A percentile compares a stretch with the other conserved stretches of the same genome.
Evolutionary conservation across 768 basidiomycete species (phyloP).

Genomic region (Gloeopeniophorella convolvens): DNA sequence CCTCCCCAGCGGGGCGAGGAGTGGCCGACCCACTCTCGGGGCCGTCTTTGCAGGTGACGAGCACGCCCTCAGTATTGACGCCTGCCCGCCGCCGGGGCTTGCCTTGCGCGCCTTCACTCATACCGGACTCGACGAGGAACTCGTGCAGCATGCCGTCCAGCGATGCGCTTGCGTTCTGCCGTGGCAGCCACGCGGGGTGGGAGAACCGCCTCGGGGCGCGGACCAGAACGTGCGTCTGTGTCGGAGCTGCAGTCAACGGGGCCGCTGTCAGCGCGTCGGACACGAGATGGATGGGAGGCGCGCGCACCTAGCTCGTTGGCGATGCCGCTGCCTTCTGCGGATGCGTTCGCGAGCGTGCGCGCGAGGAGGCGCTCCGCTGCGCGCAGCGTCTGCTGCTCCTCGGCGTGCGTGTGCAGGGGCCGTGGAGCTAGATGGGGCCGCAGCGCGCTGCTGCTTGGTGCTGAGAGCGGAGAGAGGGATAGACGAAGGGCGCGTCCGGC

Average conservation of each 20-base stretch:
- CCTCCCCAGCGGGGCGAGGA: not conserved
- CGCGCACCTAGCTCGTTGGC: constrained; percentile 36
- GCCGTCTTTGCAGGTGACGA: constrained; percentile 29
- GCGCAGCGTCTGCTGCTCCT: constrained; percentile 31
- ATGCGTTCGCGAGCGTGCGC: constrained; percentile 39
- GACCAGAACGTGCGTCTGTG: constrained; percentile 41
- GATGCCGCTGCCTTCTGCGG: constrained; percentile 38
- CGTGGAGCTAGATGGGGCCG: constrained; percentile 2
- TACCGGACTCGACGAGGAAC: constrained; percentile 30
- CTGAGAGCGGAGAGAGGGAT: constrained; percentile 12
- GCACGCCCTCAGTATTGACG: constrained; percentile 36
- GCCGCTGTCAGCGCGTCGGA: not conserved
- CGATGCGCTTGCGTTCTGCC: constrained; percentile 35
- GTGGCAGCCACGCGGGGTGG: constrained; percentile 42
- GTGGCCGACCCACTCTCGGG: constrained; percentile 3
- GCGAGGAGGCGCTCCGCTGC: constrained; percentile 38
- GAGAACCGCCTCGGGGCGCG: constrained; percentile 42
- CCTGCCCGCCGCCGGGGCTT: constrained; percentile 11
- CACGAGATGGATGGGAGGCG: not conserved
- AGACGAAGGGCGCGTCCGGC: constrained; percentile 14
- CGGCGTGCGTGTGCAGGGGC: constrained; percentile 21
- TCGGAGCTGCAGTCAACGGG: constrained; percentile 32
- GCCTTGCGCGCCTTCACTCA: constrained; percentile 19
- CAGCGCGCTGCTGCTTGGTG: constrained; percentile 5
- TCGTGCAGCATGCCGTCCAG: constrained; percentile 32